Evolutionary conservation across 495 filamentous ascomycete species (phyloP).

Genomic region (Cryomyces antarcticus): DNA sequence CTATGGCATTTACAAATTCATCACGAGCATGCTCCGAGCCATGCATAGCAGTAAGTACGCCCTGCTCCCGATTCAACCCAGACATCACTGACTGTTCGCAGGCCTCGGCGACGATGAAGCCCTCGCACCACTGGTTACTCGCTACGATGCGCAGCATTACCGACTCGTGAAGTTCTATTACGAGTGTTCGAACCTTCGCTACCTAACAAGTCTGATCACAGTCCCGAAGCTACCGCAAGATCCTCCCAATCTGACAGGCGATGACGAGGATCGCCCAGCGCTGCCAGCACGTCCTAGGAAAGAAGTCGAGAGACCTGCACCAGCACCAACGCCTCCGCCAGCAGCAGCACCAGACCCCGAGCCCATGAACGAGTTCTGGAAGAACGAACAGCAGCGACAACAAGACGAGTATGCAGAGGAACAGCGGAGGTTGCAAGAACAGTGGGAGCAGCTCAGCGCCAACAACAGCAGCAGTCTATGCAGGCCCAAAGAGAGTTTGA

Average conservation of each 20-base stretch:
- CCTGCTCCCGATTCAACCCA: not conserved
- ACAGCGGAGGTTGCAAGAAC: constrained; percentile 67
- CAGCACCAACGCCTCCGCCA: constrained; percentile 37
- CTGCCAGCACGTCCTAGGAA: constrained; percentile 60
- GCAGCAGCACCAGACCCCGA: constrained; percentile 56
- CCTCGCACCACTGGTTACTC: constrained; percentile 64
- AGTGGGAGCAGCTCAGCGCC: constrained; percentile 56
- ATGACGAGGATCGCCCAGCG: constrained; percentile 59
- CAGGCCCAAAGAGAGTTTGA: constrained; percentile 86
- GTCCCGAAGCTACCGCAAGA: constrained; percentile 88
- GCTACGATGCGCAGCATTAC: constrained; percentile 91
- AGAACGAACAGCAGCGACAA: constrained; percentile 70
- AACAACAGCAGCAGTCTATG: constrained; percentile 60
- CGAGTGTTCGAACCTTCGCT: constrained; percentile 92
- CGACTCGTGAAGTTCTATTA: constrained; percentile 95
- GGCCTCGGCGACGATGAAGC: constrained; percentile 90
- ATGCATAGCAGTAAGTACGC: constrained; percentile 74
- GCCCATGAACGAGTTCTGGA: constrained; percentile 95
- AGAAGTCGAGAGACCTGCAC: constrained; percentile 43
- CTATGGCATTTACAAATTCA: constrained; percentile 56
- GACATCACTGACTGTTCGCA: constrained; percentile 14
- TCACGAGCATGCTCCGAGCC: constrained; percentile 33
- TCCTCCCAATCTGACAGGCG: constrained; percentile 67
- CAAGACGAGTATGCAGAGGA: constrained; percentile 90
- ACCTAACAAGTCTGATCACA: constrained; percentile 87